phyloP scores from a whole-genome alignment of 495 filamentous ascomycete genomes.

The Penicillium parvum region DNA sequence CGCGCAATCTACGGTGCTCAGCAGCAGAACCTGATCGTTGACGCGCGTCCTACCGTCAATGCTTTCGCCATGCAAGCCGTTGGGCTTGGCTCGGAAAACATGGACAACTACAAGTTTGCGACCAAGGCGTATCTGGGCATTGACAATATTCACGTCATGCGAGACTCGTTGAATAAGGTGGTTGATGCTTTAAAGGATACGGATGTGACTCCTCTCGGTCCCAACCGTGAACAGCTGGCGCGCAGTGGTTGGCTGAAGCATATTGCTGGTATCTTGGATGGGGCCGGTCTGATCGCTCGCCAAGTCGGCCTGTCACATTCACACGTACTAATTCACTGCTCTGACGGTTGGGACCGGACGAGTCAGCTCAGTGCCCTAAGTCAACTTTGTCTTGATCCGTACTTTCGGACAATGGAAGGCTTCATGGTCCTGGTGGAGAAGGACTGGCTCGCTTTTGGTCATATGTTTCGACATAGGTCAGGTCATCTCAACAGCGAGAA shows the following conservation, averaged over 20 bases:
- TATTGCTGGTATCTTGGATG: conserved; percentile 78
- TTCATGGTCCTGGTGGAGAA: conserved; percentile 96
- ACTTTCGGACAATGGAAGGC: conserved; percentile 90
- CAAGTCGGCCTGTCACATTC: conserved; percentile 89
- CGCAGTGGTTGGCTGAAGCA: conserved; percentile 93
- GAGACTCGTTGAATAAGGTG: conserved; percentile 83
- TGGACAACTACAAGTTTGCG: conserved; percentile 93
- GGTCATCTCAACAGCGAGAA: conserved; percentile 86
- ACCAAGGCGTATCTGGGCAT: conserved; percentile 95
- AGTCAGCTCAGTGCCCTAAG: conserved; percentile 92
- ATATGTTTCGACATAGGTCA: conserved; percentile 90
- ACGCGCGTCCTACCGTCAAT: conserved; percentile 93
- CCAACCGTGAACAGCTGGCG: conserved; percentile 73
- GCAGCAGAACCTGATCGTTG: conserved; percentile 91
- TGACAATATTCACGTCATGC: conserved; percentile 99
- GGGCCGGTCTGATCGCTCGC: conserved; percentile 75
- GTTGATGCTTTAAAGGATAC: conserved; percentile 89
- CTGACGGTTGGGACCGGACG: conserved; percentile 97
- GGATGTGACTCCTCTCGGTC: conserved; percentile 78
- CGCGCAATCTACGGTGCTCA: conserved; percentile 84
- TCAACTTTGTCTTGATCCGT: conserved; percentile 92
- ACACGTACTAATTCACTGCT: conserved; percentile 95
- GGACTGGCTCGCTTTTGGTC: conserved; percentile 96
- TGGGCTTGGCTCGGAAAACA: conserved; percentile 92
- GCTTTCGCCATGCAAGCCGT: conserved; percentile 94